Conservation (phyloP, 2,329 filamentous ascomycete species). For the Endocalyx cinctus region DNA sequence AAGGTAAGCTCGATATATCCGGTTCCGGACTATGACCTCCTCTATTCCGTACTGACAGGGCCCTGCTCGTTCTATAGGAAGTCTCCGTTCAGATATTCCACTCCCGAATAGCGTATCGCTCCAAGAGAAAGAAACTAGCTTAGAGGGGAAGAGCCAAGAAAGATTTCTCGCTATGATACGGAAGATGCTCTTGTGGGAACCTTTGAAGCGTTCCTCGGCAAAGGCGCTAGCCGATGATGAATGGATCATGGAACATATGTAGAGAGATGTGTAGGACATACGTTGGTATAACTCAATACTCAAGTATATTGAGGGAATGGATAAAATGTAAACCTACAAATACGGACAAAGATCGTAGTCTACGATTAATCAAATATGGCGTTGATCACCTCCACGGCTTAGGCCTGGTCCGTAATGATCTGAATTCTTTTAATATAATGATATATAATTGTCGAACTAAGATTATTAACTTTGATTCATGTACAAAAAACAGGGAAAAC, state of each 20-base stretch:
- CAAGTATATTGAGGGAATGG: too few species aligned
- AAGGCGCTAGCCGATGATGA: conserved; percentile 23
- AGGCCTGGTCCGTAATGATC: too few species aligned
- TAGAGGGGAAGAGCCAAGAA: conserved; percentile 26
- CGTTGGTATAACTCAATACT: too few species aligned
- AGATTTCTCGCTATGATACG: conserved; percentile 30
- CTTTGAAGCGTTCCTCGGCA: conserved; percentile 24
- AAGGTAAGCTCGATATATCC: conserved; percentile 22
- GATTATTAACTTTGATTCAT: too few species aligned
- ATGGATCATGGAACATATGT: conserved; percentile 21
- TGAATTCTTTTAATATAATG: too few species aligned
- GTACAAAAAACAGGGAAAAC: too few species aligned
- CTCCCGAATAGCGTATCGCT: conserved; percentile 24
- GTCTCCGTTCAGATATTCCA: conserved; percentile 28
- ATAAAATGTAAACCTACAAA: too few species aligned
- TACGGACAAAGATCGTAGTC: too few species aligned
- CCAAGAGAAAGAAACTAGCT: conserved; percentile 30
- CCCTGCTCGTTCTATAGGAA: conserved; percentile 1
- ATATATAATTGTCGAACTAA: too few species aligned
- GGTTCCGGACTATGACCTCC: not conserved
- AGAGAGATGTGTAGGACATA: too few species aligned
- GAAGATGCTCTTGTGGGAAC: conserved; percentile 34
- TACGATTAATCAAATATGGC: too few species aligned
- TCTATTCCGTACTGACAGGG: not conserved
- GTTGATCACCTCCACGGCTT: too few species aligned